These are phyloP conservation scores for Mollisia scopiformis DNA, from an alignment of 2,329 filamentous ascomycete species.

Conservation along the genomic window DNA sequence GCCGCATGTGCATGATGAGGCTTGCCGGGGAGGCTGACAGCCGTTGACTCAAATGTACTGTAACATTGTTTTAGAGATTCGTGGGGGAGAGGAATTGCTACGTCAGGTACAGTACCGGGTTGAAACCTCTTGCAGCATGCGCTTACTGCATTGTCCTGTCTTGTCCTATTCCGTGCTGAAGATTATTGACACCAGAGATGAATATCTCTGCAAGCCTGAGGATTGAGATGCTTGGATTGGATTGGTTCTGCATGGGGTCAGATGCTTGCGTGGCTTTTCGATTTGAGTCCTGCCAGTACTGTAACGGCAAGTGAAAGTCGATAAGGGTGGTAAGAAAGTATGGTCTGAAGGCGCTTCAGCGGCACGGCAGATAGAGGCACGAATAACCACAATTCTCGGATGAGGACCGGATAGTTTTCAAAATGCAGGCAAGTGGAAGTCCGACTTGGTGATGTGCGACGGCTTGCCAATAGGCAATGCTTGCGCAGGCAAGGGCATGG, in stretches of 20 bases:
- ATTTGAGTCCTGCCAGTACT: neutral
- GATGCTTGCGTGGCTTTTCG: neutral
- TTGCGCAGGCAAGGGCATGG: neutral
- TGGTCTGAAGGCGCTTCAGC: neutral
- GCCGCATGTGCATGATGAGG: slow-evolving; percentile 4
- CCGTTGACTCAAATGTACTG: neutral
- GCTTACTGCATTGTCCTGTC: no score
- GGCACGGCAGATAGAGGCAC: neutral
- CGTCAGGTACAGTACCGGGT: neutral
- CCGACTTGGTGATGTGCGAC: no score
- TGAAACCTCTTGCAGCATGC: neutral
- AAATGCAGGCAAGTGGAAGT: neutral
- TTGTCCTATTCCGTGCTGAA: no score
- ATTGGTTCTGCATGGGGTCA: neutral
- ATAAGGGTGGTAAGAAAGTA: no score
- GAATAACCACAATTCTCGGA: no score
- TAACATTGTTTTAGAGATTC: neutral
- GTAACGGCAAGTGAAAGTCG: neutral
- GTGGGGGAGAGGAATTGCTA: neutral
- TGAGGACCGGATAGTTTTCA: neutral
- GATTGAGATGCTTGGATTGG: neutral
- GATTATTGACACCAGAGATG: no score
- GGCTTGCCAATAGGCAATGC: neutral
- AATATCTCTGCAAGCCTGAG: no score
- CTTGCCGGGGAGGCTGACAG: neutral